phyloP scores from a whole-genome alignment of 1,139 yeast species.

The Zygosaccharomyces sapae region DNA sequence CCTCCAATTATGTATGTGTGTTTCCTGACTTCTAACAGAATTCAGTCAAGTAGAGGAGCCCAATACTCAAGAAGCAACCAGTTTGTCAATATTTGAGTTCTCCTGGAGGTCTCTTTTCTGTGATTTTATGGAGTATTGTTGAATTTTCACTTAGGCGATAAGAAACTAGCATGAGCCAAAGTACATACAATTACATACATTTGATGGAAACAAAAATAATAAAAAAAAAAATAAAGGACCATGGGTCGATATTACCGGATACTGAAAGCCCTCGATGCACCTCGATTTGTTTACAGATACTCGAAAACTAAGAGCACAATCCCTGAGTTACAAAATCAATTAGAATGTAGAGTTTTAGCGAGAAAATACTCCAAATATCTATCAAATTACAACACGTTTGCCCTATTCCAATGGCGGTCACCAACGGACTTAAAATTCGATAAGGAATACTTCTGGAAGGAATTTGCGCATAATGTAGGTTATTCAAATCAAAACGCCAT shows the following conservation, averaged over 20 bases:
- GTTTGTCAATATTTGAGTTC: no score
- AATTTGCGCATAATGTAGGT: slow-evolving; percentile 6
- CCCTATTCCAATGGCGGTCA: slow-evolving; percentile 13
- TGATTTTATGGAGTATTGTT: no score
- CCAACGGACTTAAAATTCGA: slow-evolving; percentile 1
- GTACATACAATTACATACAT: no score
- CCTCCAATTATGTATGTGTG: no score
- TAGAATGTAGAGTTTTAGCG: slow-evolving; percentile 2
- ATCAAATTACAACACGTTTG: slow-evolving; percentile 12
- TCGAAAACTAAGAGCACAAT: neutral
- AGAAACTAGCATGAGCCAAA: no score
- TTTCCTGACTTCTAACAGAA: no score
- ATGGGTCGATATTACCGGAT: neutral
- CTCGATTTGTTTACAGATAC: slow-evolving; percentile 8
- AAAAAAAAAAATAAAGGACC: no score
- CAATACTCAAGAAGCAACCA: no score
- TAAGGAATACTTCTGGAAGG: slow-evolving; percentile 12
- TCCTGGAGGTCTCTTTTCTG: no score
- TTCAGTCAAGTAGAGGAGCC: no score
- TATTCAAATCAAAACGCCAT: slow-evolving; percentile 1
- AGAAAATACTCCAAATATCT: slow-evolving; percentile 11
- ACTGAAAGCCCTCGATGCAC: slow-evolving; percentile 6
- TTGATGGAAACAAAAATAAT: no score
- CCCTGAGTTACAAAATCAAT: neutral
- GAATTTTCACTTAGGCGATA: no score